These are phyloP conservation scores for Malassezia equina DNA, from an alignment of 1,284 basidiomycete species.

Conservation along the genomic window DNA sequence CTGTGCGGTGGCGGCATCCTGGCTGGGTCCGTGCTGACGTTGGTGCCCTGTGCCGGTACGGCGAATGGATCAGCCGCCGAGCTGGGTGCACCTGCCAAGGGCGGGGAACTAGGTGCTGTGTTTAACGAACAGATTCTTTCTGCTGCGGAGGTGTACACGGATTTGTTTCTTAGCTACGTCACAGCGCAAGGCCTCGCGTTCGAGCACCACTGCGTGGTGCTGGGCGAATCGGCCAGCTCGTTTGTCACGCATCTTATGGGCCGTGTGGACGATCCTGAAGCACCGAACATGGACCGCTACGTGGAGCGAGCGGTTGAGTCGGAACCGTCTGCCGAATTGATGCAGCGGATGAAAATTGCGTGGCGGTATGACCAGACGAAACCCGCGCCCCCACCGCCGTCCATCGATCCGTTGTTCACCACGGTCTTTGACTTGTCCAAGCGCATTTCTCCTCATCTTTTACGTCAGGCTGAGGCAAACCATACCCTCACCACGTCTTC, in stretches of 20 bases:
- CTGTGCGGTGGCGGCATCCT: conserved; percentile 78
- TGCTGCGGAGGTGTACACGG: conserved; percentile 59
- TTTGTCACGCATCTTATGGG: conserved; percentile 38
- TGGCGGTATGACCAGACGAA: conserved; percentile 91
- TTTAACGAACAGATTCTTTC: neutral
- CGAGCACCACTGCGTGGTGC: conserved; percentile 60
- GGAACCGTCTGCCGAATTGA: conserved; percentile 7
- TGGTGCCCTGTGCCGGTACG: conserved; percentile 51
- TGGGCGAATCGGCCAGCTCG: conserved; percentile 53
- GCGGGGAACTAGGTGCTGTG: neutral
- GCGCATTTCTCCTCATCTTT: conserved; percentile 19
- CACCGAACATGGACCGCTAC: conserved; percentile 8
- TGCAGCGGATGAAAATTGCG: conserved; percentile 52
- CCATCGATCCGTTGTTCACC: neutral
- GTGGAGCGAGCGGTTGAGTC: neutral
- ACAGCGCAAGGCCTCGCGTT: conserved; percentile 71
- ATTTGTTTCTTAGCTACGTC: conserved; percentile 77
- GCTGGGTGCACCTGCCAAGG: conserved; percentile 53
- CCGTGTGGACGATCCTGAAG: conserved; percentile 18
- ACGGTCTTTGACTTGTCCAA: conserved; percentile 61
- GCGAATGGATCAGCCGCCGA: conserved; percentile 23
- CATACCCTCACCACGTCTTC: neutral
- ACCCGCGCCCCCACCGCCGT: conserved; percentile 11
- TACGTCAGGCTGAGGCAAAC: neutral
- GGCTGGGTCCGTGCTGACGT: conserved; percentile 62